Evolutionary conservation across 1,284 basidiomycete genomes (phyloP), one percentile per base, ranked within the genome.

Genomic region (Chalciporus sp.): DNA sequence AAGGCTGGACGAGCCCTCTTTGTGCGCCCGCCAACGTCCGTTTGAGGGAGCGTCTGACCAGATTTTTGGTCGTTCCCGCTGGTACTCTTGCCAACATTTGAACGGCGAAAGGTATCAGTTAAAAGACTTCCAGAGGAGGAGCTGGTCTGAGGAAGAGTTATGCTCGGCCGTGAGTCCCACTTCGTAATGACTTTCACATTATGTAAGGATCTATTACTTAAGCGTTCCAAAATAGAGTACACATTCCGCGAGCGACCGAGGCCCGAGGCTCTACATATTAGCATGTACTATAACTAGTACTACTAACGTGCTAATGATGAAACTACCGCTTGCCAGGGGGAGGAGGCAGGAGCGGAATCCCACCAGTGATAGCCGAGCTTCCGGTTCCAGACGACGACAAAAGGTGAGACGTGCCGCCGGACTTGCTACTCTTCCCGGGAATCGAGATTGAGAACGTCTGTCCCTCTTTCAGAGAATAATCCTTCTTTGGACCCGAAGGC

Each of bases 401-500:
- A 26, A 78, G 61, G 63, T 65, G 74, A 7, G 65, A 62, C 47
- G 66, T 54, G 28, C 56, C 57, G 33, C 59, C 61, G 7, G 71
- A 58, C 26, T 71, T 58, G 61, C 74, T 78, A 57, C 70, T 76
- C 57, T 81, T 81, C 8, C 94, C 94, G 8, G 95, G 95, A 54
- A 98, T 90, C 47, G 84, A 82, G 66, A 98, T 95, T 12, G 88
- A 89, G 71, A 99, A 95, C 0, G 95, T 98, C 69, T 99, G 92
- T 14, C 97, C 97, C 65, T 95, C 94, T 69, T 98, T 98, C 62
- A 99, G 76, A 33, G 89, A 91, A 70, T 97, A 98, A 68, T 99
- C 96, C 70, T 93, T 92, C 77, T 94, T 94, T 2, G 91, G 93
- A 2, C 88, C 92, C 3, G 80, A 68, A 16, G 92, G 88, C 45